These are phyloP conservation scores for Lipomyces lipofer DNA, from an alignment of 805 yeast genomes.

Conservation along the genomic window DNA sequence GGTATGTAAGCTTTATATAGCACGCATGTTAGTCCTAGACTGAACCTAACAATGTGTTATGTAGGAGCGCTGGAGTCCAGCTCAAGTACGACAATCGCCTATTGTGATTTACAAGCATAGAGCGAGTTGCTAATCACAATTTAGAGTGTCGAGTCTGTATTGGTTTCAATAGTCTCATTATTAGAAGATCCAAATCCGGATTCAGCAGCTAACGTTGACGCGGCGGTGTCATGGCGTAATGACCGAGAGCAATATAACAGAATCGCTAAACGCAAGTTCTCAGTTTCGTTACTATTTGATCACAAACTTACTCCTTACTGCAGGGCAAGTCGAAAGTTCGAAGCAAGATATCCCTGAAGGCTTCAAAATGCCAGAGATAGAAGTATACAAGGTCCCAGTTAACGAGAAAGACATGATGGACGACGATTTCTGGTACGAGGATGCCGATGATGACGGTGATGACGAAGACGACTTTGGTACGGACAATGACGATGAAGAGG, in stretches of 20 bases:
- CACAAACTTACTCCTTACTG: no score
- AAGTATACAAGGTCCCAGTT: slow-evolving; percentile 44
- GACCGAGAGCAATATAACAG: slow-evolving; percentile 73
- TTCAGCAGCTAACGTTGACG: slow-evolving; percentile 96
- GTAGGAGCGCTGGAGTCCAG: slow-evolving; percentile 42
- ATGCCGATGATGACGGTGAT: slow-evolving; percentile 41
- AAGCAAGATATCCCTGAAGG: slow-evolving; percentile 85
- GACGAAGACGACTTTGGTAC: slow-evolving; percentile 60
- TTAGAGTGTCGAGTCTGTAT: slow-evolving; percentile 84
- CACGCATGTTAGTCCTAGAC: no score
- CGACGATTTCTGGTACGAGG: slow-evolving; percentile 78
- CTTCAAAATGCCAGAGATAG: slow-evolving; percentile 74
- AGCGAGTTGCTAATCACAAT: neutral
- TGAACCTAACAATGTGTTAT: no score
- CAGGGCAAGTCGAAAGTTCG: slow-evolving; percentile 54
- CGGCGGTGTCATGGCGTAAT: slow-evolving; percentile 86
- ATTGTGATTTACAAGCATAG: neutral
- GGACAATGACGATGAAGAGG: slow-evolving; percentile 40
- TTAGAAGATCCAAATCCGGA: slow-evolving; percentile 91
- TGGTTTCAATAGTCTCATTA: slow-evolving; percentile 85
- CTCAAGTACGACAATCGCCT: slow-evolving; percentile 47
- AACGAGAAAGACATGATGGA: slow-evolving; percentile 58
- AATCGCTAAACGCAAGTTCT: slow-evolving; percentile 47
- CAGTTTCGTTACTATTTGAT: neutral
- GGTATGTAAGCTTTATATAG: no score